Evolutionary conservation across 179 eudicot species (phyloP), one percentile per base, ranked within the genome.

Genomic region (Beta corolliflora): DNA sequence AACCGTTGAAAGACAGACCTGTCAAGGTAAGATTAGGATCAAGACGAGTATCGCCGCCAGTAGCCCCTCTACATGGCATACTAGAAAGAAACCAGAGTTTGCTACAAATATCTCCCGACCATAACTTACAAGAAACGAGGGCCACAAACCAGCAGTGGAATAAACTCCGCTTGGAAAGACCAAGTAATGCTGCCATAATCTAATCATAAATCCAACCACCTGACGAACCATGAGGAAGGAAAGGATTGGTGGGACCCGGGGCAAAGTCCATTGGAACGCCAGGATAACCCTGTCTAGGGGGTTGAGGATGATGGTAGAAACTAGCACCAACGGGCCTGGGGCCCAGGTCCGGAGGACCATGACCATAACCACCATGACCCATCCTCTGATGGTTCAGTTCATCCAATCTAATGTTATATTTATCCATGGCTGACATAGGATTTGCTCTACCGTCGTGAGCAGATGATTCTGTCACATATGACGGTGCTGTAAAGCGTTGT

Each of bases 321-420:
- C 77, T 83, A 58, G 53, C 13, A 16, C 80, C 76, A 71, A 46
- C 23, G 4, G 67, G 66, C 19, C 44, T 25, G 21, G 9, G 77
- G 21, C 60, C 79, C 23, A 18, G 12, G 12, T 69, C 79, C 25
- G 83, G 66, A 44, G 45, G 45, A 74, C 15, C 29, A 58, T 44
- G 77, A 54, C 12, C 46, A 55, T 25, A 73, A 54, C 73, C 86
- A 18, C 25, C 19, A 41, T 76, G 52, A 36, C 80, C 81, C 81
- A 61, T 79, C 72, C 85, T 85, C 29, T 2, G 21, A 61, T 52
- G 86, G 83, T 79, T 87, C 46, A 78, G 46, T 76, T 87, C 97
- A 87, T 91, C 92, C 82, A 93, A 73, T 18, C 88, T 80, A 29
- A 88, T 85, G 50, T 85, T 91, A 83, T 94, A 91, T 44, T 92